phyloP scores from a whole-genome alignment of 139 green algal genomes.

The Diplosphaera chodatii region DNA sequence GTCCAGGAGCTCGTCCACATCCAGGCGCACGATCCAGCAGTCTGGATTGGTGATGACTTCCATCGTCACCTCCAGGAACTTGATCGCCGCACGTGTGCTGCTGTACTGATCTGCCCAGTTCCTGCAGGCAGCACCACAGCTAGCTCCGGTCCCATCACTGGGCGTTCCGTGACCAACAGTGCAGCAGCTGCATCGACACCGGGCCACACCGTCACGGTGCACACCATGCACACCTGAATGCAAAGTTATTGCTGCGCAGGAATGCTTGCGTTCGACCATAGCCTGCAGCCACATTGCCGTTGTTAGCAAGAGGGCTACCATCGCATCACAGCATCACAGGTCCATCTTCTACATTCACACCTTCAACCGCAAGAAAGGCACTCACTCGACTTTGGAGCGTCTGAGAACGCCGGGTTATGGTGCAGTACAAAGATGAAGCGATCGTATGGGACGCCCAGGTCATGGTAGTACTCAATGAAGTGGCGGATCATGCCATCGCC shows the following conservation, averaged over 20 bases:
- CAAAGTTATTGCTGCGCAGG: conserved; percentile 19
- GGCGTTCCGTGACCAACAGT: too few relatives aligned
- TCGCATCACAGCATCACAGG: too few relatives aligned
- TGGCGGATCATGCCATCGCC: conserved; percentile 35
- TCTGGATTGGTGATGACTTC: conserved; percentile 29
- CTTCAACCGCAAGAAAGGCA: too few relatives aligned
- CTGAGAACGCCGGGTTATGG: conserved; percentile 22
- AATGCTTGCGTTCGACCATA: conserved; percentile 18
- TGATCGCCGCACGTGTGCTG: conserved; percentile 15
- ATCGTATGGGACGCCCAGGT: conserved; percentile 23
- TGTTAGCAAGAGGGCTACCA: too few relatives aligned
- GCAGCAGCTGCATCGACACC: too few relatives aligned
- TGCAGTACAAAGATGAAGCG: conserved; percentile 44
- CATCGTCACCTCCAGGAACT: conserved; percentile 18
- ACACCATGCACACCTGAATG: too few relatives aligned
- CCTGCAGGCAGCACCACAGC: conserved; percentile 3
- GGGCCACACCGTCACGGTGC: too few relatives aligned
- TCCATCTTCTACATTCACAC: too few relatives aligned
- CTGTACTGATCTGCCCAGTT: conserved; percentile 36
- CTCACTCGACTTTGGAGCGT: neutral
- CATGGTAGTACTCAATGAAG: conserved; percentile 43
- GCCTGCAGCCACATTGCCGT: too few relatives aligned
- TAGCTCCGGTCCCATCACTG: too few relatives aligned
- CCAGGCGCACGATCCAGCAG: conserved; percentile 39
- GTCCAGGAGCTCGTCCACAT: conserved; percentile 41